These are phyloP conservation scores for Macadamia integrifolia DNA, from an alignment of 164 flowering plant genomes.

Conservation along the genomic window DNA sequence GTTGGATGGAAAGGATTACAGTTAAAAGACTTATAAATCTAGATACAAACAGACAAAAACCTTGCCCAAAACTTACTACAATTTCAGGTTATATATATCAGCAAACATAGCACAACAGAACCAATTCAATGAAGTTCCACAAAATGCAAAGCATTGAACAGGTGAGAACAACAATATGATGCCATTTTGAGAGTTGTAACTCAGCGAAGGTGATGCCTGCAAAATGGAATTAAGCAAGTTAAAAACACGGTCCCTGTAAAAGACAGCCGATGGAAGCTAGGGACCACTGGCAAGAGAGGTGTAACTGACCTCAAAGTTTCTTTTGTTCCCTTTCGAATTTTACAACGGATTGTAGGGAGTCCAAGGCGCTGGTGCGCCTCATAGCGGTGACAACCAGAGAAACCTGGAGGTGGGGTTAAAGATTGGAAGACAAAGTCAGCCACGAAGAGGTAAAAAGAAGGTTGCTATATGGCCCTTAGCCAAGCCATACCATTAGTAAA, in stretches of 20 bases:
- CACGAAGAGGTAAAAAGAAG: background rate
- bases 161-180: too few relatives aligned
- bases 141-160: too few relatives aligned
- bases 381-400: constrained; percentile 87
- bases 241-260: background rate
- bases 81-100: too few relatives aligned
- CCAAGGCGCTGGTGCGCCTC: constrained; percentile 91
- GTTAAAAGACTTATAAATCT: too few relatives aligned
- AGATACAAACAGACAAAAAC: too few relatives aligned
- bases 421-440: background rate
- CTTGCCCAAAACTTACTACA: too few relatives aligned
- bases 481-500: background rate
- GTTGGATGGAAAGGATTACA: too few relatives aligned
- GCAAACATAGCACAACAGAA: too few relatives aligned
- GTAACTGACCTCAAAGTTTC: constrained; percentile 66
- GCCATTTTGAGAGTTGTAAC: background rate
- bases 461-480: background rate
- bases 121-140: too few relatives aligned
- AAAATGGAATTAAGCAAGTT: constrained; percentile 5
- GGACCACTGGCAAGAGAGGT: background rate
- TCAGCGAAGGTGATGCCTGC: constrained; percentile 80
- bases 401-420: constrained; percentile 33
- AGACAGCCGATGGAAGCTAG: background rate
- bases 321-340: constrained; percentile 78
- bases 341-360: constrained; percentile 83